Evolutionary conservation across 768 basidiomycete species (phyloP), one percentile per base, ranked within the genome.

Genomic region (Clathrus columnatus): DNA sequence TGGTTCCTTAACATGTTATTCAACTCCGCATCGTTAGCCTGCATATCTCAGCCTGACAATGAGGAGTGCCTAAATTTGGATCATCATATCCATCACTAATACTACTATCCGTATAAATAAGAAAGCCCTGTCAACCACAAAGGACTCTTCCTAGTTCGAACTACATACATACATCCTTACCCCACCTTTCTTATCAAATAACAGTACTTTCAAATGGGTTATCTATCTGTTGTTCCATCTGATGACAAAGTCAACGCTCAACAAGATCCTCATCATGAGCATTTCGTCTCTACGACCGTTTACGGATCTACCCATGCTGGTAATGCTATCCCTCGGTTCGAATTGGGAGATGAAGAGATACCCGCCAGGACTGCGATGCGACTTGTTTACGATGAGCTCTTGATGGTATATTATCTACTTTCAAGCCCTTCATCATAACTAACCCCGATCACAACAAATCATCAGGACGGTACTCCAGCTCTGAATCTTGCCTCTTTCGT

Each of bases 401-500:
- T 72, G 1, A 70, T 83, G 5, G 51, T 53, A 30, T 1, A 6
- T 18, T 45, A 26, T 21, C 4, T 23, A 51, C 5, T 16, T 42
- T 10, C 18, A 16, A n/a, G 20, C n/a, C 6, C 18, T 21, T 18
- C 4, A 28, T 28, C 10, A 23, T 2, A 47, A 47, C 41, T 43
- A 17, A 53, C 14, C 7, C 5, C 18, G 8, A 21, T n/a, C 5
- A 20, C 23, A 18, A 43, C 18, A 23, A n/a, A n/a, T n/a, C n/a
- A n/a, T n/a, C n/a, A 53, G 51, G 80, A 81, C 60, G 80, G 80
- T 21, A 79, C 77, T 59, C 79, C 81, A 7, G 62, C 76, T 45
- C 70, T 83, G 59, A 85, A 84, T 64, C 71, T 84, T n/a, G 82
- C 82, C 4, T 81, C 80, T 72, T 83, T 70, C 66, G 81, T 79